Conservation (phyloP, 2,329 filamentous ascomycete species). For the Dryadomyces quercus-mongolicae region DNA sequence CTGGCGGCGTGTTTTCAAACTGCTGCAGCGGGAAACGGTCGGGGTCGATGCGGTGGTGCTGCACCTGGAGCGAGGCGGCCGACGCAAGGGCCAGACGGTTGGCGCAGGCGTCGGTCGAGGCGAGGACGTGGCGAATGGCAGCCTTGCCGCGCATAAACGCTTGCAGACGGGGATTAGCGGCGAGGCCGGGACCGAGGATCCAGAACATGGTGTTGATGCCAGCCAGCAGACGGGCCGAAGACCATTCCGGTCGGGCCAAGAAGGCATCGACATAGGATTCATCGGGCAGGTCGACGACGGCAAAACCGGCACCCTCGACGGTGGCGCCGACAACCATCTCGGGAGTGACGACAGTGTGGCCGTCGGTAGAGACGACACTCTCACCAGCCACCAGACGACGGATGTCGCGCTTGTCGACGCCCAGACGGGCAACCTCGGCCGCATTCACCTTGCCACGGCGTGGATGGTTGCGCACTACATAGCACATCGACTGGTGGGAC, state of each 20-base stretch:
- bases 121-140: constrained; percentile 62
- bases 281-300: constrained; percentile 68
- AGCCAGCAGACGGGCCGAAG: constrained; percentile 43
- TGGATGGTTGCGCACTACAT: constrained; percentile 68
- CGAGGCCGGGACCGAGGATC: constrained; percentile 62
- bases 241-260: constrained; percentile 61
- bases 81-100: constrained; percentile 64
- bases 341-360: constrained; percentile 55
- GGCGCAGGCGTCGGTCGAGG: constrained; percentile 59
- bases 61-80: constrained; percentile 52
- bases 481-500: constrained; percentile 61
- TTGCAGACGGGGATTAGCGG: constrained; percentile 47
- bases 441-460: constrained; percentile 72
- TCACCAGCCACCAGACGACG: constrained; percentile 48
- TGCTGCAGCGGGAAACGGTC: constrained; percentile 60
- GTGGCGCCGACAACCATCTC: constrained; percentile 71
- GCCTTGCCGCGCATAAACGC: constrained; percentile 55
- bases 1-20: constrained; percentile 38
- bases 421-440: constrained; percentile 49
- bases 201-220: constrained; percentile 63
- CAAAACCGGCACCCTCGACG: constrained; percentile 59
- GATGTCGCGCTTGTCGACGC: constrained; percentile 48
- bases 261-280: constrained; percentile 57
- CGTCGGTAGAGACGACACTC: constrained; percentile 50
- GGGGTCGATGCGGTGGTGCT: constrained; percentile 60